Conservation (phyloP, 495 filamentous ascomycete genomes). For the Trichoderma virens region DNA sequence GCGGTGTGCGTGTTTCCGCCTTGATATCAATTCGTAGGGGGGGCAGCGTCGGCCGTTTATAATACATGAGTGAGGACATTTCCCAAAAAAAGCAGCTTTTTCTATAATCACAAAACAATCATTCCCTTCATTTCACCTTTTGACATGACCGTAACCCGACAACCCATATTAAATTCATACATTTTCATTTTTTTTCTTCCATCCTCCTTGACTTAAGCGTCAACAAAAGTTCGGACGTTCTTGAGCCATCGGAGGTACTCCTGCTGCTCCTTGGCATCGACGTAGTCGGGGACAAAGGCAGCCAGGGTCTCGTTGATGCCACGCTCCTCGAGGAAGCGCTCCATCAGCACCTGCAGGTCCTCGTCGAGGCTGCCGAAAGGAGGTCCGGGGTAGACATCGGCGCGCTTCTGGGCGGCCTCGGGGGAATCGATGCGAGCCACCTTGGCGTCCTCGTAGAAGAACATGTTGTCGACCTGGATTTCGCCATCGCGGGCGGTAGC, state of each 20-base stretch:
- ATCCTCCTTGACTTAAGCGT: conserved; percentile 41
- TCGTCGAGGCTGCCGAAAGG: conserved; percentile 92
- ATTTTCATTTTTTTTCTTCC: not conserved
- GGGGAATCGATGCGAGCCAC: conserved; percentile 50
- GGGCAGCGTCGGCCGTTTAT: not conserved
- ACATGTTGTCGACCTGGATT: conserved; percentile 86
- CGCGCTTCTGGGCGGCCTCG: conserved; percentile 42
- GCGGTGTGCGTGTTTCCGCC: not conserved
- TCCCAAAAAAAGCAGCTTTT: not conserved
- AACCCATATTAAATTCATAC: not conserved
- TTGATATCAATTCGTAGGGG: conserved; percentile 1
- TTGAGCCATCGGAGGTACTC: conserved; percentile 91
- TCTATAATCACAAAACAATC: not conserved
- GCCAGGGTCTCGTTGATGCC: conserved; percentile 84
- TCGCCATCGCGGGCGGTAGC: conserved; percentile 77
- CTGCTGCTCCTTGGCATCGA: conserved; percentile 97
- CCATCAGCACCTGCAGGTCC: conserved; percentile 84
- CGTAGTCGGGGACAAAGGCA: conserved; percentile 89
- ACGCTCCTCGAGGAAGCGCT: conserved; percentile 90
- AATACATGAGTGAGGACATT: conserved; percentile 9
- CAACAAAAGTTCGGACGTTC: conserved; percentile 70
- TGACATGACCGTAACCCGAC: not conserved
- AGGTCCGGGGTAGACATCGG: conserved; percentile 81
- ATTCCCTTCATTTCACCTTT: not conserved
- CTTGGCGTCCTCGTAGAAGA: conserved; percentile 69